phyloP scores from a whole-genome alignment of 345 rosid species.

The Gossypium longicalyx region DNA sequence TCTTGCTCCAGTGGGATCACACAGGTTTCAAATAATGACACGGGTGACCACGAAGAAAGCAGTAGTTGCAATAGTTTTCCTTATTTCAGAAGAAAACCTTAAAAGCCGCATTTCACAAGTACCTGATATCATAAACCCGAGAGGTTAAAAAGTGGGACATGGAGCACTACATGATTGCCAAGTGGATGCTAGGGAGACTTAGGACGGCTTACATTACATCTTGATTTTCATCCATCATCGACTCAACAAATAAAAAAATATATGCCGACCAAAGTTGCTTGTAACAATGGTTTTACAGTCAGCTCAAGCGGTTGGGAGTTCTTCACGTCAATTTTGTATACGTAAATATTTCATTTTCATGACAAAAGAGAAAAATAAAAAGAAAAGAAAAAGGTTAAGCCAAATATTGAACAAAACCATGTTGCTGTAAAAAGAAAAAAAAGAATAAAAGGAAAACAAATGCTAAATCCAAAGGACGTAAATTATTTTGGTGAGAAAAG shows the following conservation, averaged over 20 bases:
- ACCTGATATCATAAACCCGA: neutral
- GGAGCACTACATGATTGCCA: conserved; percentile 19
- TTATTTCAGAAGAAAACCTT: conserved; percentile 51
- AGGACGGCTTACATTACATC: conserved; percentile 32
- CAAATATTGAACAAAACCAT: neutral
- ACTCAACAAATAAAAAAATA: neutral
- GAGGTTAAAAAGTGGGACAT: conserved; percentile 4
- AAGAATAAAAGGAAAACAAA: neutral
- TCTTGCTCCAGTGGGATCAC: conserved; percentile 90
- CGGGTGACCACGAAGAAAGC: conserved; percentile 58
- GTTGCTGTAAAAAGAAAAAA: neutral
- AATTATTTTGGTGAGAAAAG: neutral
- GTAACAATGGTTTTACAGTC: conserved; percentile 28
- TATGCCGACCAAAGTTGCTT: conserved; percentile 49
- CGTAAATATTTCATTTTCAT: conserved; percentile 19
- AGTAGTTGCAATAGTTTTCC: conserved; percentile 72
- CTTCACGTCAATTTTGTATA: conserved; percentile 37
- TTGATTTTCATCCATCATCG: conserved; percentile 14
- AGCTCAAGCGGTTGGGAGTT: conserved; percentile 37
- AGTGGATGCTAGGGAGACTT: conserved; percentile 25
- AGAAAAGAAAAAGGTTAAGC: neutral
- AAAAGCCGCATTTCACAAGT: conserved; percentile 6
- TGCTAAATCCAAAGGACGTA: neutral
- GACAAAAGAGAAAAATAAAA: neutral
- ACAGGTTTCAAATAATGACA: conserved; percentile 45